phyloP scores from a whole-genome alignment of 148 eudicot species.

The Chenopodium suecicum region DNA sequence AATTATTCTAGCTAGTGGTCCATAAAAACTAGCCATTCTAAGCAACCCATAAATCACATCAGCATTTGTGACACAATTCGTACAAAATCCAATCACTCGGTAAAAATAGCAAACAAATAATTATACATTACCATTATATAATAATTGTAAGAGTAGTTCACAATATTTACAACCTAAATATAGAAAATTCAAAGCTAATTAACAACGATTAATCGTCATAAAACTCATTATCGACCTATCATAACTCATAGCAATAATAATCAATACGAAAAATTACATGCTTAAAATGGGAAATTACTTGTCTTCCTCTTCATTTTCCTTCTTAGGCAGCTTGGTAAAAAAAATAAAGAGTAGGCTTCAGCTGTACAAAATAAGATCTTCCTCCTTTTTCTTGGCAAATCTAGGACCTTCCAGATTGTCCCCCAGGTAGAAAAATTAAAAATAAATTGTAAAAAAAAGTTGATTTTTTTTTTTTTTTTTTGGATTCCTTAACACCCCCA shows the following conservation, averaged over 20 bases:
- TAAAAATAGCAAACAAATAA: no score
- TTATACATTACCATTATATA: not conserved
- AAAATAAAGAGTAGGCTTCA: conserved; percentile 12
- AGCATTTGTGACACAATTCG: not conserved
- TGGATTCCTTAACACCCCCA: conserved; percentile 19
- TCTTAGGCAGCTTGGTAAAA: not conserved
- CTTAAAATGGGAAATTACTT: not conserved
- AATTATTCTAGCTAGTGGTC: no score
- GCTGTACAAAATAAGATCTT: conserved; percentile 26
- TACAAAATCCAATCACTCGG: not conserved
- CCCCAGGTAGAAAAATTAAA: conserved; percentile 3
- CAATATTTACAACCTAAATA: no score
- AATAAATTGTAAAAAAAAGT: not conserved
- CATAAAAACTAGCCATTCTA: no score
- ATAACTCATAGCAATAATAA: not conserved
- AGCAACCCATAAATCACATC: not conserved
- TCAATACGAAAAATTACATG: not conserved
- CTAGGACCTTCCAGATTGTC: conserved; percentile 26
- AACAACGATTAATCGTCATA: not conserved
- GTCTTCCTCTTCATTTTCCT: not conserved
- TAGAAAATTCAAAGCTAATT: no score
- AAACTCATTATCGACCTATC: no score
- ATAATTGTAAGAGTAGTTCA: not conserved
- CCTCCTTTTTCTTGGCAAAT: not conserved
- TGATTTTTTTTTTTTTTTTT: not conserved